Evolutionary conservation across 1,139 yeast genomes (phyloP), one percentile per base, ranked within the genome.

Genomic region (Pichia terricola): DNA sequence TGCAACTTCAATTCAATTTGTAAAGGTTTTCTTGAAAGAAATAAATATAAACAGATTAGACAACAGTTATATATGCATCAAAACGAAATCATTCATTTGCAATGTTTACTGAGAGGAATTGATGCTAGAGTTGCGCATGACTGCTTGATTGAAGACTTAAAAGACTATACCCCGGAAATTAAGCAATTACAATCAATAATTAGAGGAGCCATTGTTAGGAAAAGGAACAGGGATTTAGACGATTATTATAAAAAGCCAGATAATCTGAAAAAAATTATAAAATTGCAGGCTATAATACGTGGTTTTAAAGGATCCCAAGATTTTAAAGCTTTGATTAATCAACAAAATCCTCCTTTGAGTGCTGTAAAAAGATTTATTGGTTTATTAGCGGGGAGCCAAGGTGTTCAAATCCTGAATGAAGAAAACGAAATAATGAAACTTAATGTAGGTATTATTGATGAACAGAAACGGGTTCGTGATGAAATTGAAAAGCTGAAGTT

Each of bases 301-400:
- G 81, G 88, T 34, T 69, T 73, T 50, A 75, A 77, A 48, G 81
- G 83, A 44, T 82, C 82, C 30, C 72, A 69, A 40, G 94, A 95
- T 0, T 91, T 86, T 63, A 75, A 74, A 50, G 75, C 85, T 4
- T 69, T 91, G 45, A 76, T 85, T 38, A 72, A 75, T 10, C 79
- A 75, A 60, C 73, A 72, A 40, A 81, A 82, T 55, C 97, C 98
- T 0, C 83, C 94, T 0, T 63, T 94, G 40, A 64, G 79, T 27
- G 85, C 88, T 0, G 81, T 94, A 36, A 75, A 80, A 53, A 80
- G 77, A 47, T 94, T 88, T 63, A 85, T 91, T 1, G 77, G 79
- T 51, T 64, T 91, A 39, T 67, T 91, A 40, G 77, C 78, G 46
- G 91, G 83, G 46, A 37, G 22, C 6, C 7, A 26, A 3, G 63